Conservation (phyloP, 306 rosid species). For the Pachyrhizus erosus region DNA sequence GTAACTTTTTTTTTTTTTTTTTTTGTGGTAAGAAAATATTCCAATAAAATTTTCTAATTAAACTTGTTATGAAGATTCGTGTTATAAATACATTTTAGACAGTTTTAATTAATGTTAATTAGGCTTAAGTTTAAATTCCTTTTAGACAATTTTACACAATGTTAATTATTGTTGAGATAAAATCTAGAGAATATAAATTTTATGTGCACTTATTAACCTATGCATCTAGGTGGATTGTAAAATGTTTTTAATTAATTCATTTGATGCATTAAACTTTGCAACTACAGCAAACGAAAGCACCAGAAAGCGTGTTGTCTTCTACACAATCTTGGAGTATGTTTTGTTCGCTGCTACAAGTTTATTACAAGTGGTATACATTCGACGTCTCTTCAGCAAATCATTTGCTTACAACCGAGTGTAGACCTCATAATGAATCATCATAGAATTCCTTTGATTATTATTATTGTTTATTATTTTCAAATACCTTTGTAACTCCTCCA, state of each 20-base stretch:
- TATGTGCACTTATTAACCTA: neutral
- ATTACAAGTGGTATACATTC: slow-evolving; percentile 56
- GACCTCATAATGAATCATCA: neutral
- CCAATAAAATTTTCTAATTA: neutral
- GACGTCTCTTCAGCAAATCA: slow-evolving; percentile 59
- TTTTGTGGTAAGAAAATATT: neutral
- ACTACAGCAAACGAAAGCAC: slow-evolving; percentile 56
- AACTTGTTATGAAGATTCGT: neutral
- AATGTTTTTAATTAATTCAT: neutral
- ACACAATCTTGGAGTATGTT: slow-evolving; percentile 49
- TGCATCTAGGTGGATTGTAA: neutral
- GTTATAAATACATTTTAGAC: neutral
- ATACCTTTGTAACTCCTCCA: neutral
- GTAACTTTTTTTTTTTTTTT: neutral
- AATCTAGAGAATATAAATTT: neutral
- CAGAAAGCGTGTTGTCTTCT: slow-evolving; percentile 53
- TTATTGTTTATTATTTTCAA: neutral
- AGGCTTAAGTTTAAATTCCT: neutral
- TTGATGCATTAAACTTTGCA: slow-evolving; percentile 12
- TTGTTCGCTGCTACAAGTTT: slow-evolving; percentile 48
- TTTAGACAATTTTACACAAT: neutral
- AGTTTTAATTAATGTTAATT: neutral
- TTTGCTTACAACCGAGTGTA: slow-evolving; percentile 48
- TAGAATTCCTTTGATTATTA: neutral
- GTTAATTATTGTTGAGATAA: neutral